Conservation (phyloP, 768 basidiomycete genomes). For the Amylocystis lapponica region DNA sequence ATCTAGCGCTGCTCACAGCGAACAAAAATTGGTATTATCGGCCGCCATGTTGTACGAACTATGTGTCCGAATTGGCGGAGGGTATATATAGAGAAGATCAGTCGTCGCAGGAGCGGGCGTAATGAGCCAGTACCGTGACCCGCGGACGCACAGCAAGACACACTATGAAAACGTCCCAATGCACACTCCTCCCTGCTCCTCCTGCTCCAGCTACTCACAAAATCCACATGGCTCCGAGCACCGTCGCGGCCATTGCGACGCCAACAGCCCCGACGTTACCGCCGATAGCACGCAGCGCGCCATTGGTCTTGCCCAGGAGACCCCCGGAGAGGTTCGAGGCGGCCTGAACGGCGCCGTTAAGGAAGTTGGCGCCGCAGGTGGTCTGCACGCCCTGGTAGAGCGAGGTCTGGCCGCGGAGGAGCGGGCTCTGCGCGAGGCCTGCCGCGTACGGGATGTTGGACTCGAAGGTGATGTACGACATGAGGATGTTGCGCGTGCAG, state of each 20-base stretch:
- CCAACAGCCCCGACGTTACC: constrained; percentile 25
- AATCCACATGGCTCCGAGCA: constrained; percentile 20
- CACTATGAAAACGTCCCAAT: no score
- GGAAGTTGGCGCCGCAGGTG: constrained; percentile 70
- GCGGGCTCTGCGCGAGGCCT: constrained; percentile 57
- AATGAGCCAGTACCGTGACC: no score
- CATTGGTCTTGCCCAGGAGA: constrained; percentile 23
- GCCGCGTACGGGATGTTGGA: constrained; percentile 65
- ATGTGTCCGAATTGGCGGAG: no score
- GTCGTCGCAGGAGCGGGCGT: no score
- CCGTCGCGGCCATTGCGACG: constrained; percentile 29
- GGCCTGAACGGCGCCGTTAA: constrained; percentile 59
- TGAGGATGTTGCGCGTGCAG: constrained; percentile 76
- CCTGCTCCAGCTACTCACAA: not conserved
- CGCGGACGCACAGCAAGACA: no score
- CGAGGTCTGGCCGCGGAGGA: constrained; percentile 58
- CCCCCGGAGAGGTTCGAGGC: constrained; percentile 52
- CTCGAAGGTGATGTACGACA: constrained; percentile 75
- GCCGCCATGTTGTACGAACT: no score
- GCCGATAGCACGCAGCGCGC: constrained; percentile 21
- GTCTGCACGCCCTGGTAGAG: constrained; percentile 58
- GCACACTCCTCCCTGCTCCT: no score
- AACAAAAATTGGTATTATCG: no score
- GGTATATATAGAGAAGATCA: no score
- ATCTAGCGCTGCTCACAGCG: no score